A percentile compares a stretch with the other conserved stretches of the same genome.
phyloP scores from a whole-genome alignment of 2,329 filamentous ascomycete species.

The Nigrospora oryzae region DNA sequence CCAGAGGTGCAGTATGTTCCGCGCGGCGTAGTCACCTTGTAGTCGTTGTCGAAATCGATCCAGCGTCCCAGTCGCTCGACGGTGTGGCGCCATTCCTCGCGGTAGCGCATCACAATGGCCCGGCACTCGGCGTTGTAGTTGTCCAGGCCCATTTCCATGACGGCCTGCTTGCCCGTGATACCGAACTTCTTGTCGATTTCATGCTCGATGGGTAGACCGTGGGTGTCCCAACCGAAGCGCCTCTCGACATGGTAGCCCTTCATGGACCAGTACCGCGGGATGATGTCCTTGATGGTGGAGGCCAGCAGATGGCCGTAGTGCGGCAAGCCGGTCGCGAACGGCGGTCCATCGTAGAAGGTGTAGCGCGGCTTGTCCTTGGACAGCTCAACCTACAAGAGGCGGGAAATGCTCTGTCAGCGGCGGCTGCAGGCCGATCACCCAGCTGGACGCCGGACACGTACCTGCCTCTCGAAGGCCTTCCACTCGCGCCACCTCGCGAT shows the following conservation, averaged over 20 bases:
- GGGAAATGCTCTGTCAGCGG: conserved; percentile 5
- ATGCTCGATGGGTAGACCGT: conserved; percentile 90
- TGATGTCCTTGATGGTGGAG: conserved; percentile 95
- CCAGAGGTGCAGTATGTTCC: too few species aligned
- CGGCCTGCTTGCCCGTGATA: conserved; percentile 79
- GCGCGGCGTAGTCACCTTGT: conserved; percentile 54
- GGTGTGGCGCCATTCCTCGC: conserved; percentile 77
- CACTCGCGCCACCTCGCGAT: conserved; percentile 86
- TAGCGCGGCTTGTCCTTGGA: conserved; percentile 77
- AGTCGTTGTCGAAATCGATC: conserved; percentile 98
- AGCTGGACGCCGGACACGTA: conserved; percentile 24
- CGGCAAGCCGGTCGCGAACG: conserved; percentile 64
- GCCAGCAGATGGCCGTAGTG: conserved; percentile 72
- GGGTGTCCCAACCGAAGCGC: conserved; percentile 91
- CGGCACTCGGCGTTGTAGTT: conserved; percentile 90
- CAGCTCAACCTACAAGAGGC: conserved; percentile 51
- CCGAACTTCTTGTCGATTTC: conserved; percentile 96
- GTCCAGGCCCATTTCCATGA: conserved; percentile 75
- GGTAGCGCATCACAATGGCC: conserved; percentile 88
- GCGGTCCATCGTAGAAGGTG: conserved; percentile 89
- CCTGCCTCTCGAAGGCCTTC: conserved; percentile 80
- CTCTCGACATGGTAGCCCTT: conserved; percentile 89
- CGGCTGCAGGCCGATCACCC: neutral
- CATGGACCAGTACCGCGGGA: conserved; percentile 96
- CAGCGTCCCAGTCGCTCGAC: conserved; percentile 85